Base-by-base conservation (phyloP, 2,329 filamentous ascomycete species). In the Penicillium sp. region DNA sequence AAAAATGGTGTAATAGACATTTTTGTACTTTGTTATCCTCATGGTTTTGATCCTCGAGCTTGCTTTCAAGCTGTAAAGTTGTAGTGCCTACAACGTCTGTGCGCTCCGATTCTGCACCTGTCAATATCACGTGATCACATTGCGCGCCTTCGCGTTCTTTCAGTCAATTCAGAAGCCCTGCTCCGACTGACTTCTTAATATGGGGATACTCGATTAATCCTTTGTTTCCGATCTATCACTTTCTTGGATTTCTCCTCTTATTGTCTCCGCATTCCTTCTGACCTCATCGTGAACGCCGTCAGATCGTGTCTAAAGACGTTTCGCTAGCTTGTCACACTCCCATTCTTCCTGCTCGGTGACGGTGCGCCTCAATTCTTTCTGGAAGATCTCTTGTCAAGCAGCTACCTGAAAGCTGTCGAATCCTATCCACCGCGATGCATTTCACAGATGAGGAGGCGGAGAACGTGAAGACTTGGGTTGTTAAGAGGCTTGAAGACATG, bases 401-500 rank as follows among this genome's bases (percentile, higher is more conserved):
- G n/a, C 25, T 35, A 4, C 26, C 28, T 30, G n/a, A 38, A n/a
- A 26, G 14, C 52, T n/a, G 13, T 14, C 14, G 22, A 48, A 33
- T 25, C 1, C 0, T 19, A 7, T 5, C n/a, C 26, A 22, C 22
- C 57, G 67, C 5, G 35, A 87, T 87, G 85, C 76, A 82, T 64
- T 79, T 87, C 60, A 79, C 81, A 46, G 84, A 86, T 19, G 77
- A 77, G 25, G 81, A 87, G 65, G 79, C 80, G 19, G 75, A 73
- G 16, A 77, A 80, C 42, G 81, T 88, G 68, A 87, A 86, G 77
- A 75, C 73, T 59, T 87, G 84, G 84, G 79, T 87, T 57, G 81
- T 86, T 43, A 83, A 81, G 70, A 83, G 83, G 67, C 75, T 88
- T 53, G 84, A 86, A 70, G 81, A 82, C 58, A 84, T 85, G 83